A percentile compares a stretch with the other conserved stretches of the same genome.
These are phyloP conservation scores for Striga asiatica DNA, from an alignment of 257 asterid genomes.

Conservation along the genomic window DNA sequence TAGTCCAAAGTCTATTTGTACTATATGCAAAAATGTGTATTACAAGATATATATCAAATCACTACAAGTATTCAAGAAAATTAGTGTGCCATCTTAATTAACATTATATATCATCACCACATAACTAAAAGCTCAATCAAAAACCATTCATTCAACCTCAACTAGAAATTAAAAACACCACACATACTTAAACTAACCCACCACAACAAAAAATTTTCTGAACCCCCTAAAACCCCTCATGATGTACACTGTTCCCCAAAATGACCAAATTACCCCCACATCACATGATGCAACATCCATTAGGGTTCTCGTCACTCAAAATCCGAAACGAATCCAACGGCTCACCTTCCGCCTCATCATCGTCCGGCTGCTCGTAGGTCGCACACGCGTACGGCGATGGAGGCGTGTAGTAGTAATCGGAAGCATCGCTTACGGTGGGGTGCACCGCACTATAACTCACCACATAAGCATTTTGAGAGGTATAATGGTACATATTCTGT, in stretches of 20 bases:
- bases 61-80: too few relatives aligned
- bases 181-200: too few relatives aligned
- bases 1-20: too few relatives aligned
- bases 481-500: slow-evolving; percentile 26
- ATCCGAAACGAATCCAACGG: slow-evolving; percentile 59
- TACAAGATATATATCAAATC: too few relatives aligned
- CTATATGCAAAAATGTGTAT: too few relatives aligned
- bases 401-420: slow-evolving; percentile 38
- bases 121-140: too few relatives aligned
- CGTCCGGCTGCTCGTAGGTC: slow-evolving; percentile 21
- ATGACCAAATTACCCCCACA: neutral
- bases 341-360: slow-evolving; percentile 16
- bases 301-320: slow-evolving; percentile 77
- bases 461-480: slow-evolving; percentile 31
- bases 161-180: too few relatives aligned
- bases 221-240: too few relatives aligned
- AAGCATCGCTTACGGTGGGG: slow-evolving; percentile 29
- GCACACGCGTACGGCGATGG: slow-evolving; percentile 35
- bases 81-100: too few relatives aligned
- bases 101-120: too few relatives aligned
- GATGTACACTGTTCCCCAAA: neutral
- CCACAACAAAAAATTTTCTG: too few relatives aligned
- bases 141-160: too few relatives aligned
- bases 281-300: slow-evolving; percentile 61
- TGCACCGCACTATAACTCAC: slow-evolving; percentile 53